phyloP scores from a whole-genome alignment of 1,284 basidiomycete genomes.

The Termitomyces sp. region DNA sequence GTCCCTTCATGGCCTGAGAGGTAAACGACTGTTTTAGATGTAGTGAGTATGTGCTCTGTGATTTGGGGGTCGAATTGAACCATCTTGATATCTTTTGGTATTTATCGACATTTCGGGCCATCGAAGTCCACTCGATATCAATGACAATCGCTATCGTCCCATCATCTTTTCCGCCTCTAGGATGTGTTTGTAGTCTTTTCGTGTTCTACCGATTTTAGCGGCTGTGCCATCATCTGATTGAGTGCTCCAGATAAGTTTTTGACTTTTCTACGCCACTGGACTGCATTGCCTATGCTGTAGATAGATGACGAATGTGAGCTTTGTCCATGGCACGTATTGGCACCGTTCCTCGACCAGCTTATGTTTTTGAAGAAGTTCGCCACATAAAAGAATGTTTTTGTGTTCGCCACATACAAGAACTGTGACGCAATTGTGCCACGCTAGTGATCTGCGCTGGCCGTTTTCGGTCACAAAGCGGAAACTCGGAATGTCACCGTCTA shows the following conservation, averaged over 20 bases:
- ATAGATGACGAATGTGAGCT: neutral
- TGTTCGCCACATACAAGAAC: neutral
- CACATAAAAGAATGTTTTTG: neutral
- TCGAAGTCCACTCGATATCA: neutral
- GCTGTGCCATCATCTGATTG: neutral
- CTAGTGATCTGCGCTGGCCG: neutral
- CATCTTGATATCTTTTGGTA: neutral
- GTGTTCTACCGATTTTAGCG: neutral
- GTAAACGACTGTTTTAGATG: neutral
- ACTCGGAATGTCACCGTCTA: too few species aligned
- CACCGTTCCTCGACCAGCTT: neutral
- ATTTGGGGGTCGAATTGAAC: too few species aligned
- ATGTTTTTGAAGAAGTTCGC: neutral
- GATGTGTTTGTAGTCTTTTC: neutral
- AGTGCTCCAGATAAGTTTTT: neutral
- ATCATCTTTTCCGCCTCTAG: neutral
- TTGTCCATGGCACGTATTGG: too few species aligned
- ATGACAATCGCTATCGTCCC: neutral
- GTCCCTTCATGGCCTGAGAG: neutral
- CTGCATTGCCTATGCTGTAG: neutral
- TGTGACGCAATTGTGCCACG: neutral
- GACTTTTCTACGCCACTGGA: neutral
- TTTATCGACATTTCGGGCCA: neutral
- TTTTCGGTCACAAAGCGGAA: neutral
- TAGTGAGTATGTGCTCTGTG: too few species aligned